phyloP scores from a whole-genome alignment of 1,139 yeast species.

The Wickerhamomyces sp. region DNA sequence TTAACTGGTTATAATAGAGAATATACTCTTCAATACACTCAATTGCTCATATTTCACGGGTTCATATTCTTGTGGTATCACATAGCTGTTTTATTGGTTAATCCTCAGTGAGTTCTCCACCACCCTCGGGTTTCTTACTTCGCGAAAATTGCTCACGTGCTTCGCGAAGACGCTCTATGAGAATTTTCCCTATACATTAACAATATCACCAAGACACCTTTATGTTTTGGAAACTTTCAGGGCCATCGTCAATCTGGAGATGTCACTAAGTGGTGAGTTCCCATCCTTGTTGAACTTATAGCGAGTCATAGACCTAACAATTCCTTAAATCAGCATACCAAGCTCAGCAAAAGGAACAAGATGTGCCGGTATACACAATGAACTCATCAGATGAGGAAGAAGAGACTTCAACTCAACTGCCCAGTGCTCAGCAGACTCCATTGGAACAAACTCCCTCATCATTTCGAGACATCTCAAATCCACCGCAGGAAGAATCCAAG shows the following conservation, averaged over 20 bases:
- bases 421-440: not conserved
- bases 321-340: constrained; percentile 7
- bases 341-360: constrained; percentile 5
- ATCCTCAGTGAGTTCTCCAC: too few species aligned
- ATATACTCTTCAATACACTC: too few species aligned
- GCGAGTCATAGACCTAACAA: constrained; percentile 2
- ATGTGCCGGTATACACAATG: constrained; percentile 8
- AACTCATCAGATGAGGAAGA: constrained; percentile 14
- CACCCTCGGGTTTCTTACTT: too few species aligned
- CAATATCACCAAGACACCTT: not conserved
- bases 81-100: too few species aligned
- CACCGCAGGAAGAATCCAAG: constrained; percentile 19
- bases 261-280: not conserved
- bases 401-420: too few species aligned
- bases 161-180: too few species aligned
- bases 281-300: not conserved
- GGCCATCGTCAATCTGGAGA: not conserved
- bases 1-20: too few species aligned
- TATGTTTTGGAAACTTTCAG: not conserved
- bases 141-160: too few species aligned
- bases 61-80: too few species aligned
- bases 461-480: not conserved
- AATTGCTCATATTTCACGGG: too few species aligned
- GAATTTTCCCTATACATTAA: too few species aligned
- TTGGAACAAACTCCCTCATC: constrained; percentile 1